Evolutionary conservation across 2,329 filamentous ascomycete species (phyloP).

Genomic region (Exophiala alcalophila): DNA sequence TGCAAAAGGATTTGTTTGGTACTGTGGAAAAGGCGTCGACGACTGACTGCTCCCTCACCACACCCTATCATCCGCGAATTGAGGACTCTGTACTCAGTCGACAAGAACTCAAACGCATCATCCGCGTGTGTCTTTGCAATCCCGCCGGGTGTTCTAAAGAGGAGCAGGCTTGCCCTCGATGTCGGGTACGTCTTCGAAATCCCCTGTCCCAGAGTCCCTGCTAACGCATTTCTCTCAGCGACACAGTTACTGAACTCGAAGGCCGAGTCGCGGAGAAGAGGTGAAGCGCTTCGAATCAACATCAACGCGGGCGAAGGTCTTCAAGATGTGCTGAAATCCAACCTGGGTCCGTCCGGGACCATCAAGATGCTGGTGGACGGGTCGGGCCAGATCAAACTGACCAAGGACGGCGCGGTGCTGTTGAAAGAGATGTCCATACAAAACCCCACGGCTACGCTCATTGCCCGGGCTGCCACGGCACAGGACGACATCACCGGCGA

Average conservation of each 20-base stretch:
- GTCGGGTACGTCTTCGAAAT: slow-evolving; percentile 7
- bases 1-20: no score
- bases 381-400: slow-evolving; percentile 89
- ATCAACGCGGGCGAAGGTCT: slow-evolving; percentile 93
- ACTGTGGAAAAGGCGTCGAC: no score
- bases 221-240: no score
- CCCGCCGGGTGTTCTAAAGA: no score
- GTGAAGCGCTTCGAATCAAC: slow-evolving; percentile 94
- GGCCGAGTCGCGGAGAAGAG: slow-evolving; percentile 94
- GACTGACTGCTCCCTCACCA: no score
- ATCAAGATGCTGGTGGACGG: slow-evolving; percentile 88
- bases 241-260: slow-evolving; percentile 98
- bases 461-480: slow-evolving; percentile 80
- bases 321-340: slow-evolving; percentile 92
- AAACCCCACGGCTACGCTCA: slow-evolving; percentile 78
- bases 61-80: no score
- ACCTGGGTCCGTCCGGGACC: slow-evolving; percentile 87
- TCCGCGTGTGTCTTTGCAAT: no score
- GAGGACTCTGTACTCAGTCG: no score
- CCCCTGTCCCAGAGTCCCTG: no score
- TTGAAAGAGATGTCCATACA: slow-evolving; percentile 61
- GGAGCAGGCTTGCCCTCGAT: no score
- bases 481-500: slow-evolving; percentile 98
- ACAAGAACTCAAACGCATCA: no score
- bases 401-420: slow-evolving; percentile 93